A percentile compares a stretch with the other conserved stretches of the same genome.
phyloP scores from a whole-genome alignment of 1,284 basidiomycete species.

The Neolentinus lepideus region DNA sequence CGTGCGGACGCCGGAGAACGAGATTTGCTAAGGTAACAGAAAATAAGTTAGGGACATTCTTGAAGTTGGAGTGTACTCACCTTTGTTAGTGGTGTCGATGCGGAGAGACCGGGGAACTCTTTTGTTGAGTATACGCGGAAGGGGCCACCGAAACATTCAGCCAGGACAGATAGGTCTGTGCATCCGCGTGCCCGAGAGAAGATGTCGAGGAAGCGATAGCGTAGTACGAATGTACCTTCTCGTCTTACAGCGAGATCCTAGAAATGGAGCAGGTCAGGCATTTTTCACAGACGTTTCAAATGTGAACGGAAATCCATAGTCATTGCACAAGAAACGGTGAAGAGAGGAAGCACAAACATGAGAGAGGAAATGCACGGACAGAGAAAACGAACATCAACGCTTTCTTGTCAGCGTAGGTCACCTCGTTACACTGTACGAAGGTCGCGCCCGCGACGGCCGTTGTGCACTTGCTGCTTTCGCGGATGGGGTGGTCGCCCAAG shows the following conservation, averaged over 20 bases:
- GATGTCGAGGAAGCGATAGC: conserved; percentile 64
- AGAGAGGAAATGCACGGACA: conserved; percentile 31
- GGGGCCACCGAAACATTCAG: conserved; percentile 60
- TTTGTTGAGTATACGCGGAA: conserved; percentile 76
- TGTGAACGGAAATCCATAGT: background rate
- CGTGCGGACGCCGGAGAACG: conserved; percentile 60
- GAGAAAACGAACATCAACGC: conserved; percentile 68
- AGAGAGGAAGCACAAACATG: conserved; percentile 5
- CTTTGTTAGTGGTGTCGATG: conserved; percentile 72
- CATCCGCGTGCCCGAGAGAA: conserved; percentile 30
- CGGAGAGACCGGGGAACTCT: conserved; percentile 67
- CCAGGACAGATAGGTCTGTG: conserved; percentile 44
- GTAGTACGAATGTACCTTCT: conserved; percentile 59
- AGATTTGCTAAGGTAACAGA: conserved; percentile 43
- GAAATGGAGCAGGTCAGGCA: background rate
- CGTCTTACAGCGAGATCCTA: conserved; percentile 52
- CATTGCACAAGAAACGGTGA: background rate
- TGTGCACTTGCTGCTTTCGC: conserved; percentile 47
- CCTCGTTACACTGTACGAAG: conserved; percentile 53
- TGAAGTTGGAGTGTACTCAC: conserved; percentile 26
- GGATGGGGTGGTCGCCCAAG: conserved; percentile 29
- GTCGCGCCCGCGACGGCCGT: conserved; percentile 52
- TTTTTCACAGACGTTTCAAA: background rate
- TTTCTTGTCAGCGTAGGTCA: conserved; percentile 39
- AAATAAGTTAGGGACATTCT: background rate